Conservation (phyloP, 805 yeast species). For the Candida insectorum region DNA sequence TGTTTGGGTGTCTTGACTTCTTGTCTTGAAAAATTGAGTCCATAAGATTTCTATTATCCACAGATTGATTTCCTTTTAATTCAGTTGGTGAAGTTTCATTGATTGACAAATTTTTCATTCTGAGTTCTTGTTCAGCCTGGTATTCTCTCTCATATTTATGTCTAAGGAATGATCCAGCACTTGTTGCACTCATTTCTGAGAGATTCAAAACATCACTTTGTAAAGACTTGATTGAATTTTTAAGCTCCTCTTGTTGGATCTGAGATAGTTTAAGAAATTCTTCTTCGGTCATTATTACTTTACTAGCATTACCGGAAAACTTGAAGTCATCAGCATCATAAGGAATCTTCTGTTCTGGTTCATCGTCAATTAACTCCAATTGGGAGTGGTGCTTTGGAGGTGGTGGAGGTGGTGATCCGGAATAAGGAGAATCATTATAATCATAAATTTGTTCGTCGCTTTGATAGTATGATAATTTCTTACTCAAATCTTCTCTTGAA, state of each 20-base stretch:
- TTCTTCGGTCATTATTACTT: slow-evolving; percentile 21
- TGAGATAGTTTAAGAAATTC: slow-evolving; percentile 27
- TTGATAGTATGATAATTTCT: slow-evolving; percentile 22
- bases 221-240: slow-evolving; percentile 37
- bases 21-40: slow-evolving; percentile 42
- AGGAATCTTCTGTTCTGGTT: slow-evolving; percentile 18
- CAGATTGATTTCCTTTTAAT: slow-evolving; percentile 8
- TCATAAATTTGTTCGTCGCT: slow-evolving; percentile 20
- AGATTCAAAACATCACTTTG: slow-evolving; percentile 44
- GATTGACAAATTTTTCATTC: slow-evolving; percentile 19
- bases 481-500: slow-evolving; percentile 34
- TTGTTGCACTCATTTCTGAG: slow-evolving; percentile 82
- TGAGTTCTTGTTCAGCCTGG: slow-evolving; percentile 17
- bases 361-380: slow-evolving; percentile 2
- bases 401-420: slow-evolving; percentile 42
- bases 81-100: slow-evolving; percentile 15
- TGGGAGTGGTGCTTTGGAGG: slow-evolving; percentile 28
- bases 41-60: slow-evolving; percentile 25
- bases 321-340: slow-evolving; percentile 38
- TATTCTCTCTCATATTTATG: slow-evolving; percentile 53
- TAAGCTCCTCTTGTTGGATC: slow-evolving; percentile 34
- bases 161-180: slow-evolving; percentile 81
- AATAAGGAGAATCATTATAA: slow-evolving; percentile 33
- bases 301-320: slow-evolving; percentile 20
- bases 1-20: slow-evolving; percentile 41